Evolutionary conservation across 2,329 filamentous ascomycete species (phyloP).

Genomic region (Cladophialophora immunda): DNA sequence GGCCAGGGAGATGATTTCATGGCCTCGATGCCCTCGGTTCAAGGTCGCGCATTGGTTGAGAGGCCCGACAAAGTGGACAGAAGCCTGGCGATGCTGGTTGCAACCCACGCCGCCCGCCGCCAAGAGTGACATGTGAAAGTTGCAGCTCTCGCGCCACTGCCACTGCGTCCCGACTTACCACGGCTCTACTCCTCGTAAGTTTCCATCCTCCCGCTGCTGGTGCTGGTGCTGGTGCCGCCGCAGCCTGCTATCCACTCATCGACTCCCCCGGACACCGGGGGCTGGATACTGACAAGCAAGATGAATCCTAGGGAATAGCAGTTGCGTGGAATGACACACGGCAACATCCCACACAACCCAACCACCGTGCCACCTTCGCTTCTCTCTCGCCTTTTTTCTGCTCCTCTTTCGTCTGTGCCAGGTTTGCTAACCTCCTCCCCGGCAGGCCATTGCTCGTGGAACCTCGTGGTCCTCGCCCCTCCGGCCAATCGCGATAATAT

Average conservation of each 20-base stretch:
- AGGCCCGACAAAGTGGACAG: conserved; percentile 1
- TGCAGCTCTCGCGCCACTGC: background rate
- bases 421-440: background rate
- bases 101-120: background rate
- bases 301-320: background rate
- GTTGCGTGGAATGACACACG: background rate
- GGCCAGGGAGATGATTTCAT: conserved; percentile 20
- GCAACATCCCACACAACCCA: background rate
- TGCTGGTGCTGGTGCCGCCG: background rate
- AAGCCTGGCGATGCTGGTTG: background rate
- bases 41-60: background rate
- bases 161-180: too few relatives aligned
- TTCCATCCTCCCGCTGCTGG: background rate
- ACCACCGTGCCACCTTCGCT: background rate
- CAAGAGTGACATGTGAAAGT: conserved; percentile 24
- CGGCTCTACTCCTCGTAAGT: background rate
- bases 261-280: background rate
- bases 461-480: background rate
- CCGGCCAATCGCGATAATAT: background rate
- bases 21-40: background rate
- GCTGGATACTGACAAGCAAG: background rate
- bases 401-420: background rate
- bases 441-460: background rate
- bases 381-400: background rate
- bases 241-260: background rate